phyloP scores from a whole-genome alignment of 2,329 filamentous ascomycete species.

The Trichoderma sp. region DNA sequence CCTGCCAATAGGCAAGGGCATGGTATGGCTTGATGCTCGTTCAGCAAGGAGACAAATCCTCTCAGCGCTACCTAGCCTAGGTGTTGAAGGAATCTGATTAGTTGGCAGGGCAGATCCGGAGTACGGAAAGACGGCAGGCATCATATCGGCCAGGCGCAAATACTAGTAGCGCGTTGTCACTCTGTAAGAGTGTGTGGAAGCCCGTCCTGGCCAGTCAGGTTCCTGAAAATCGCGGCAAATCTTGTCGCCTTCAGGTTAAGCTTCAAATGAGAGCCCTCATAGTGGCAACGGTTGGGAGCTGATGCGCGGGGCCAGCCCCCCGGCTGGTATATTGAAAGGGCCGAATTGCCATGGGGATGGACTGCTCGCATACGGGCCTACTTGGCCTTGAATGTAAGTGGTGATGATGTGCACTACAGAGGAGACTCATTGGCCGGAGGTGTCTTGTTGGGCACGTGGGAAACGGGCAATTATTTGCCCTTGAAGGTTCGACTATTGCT shows the following conservation, averaged over 20 bases:
- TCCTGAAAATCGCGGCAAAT: conserved; percentile 4
- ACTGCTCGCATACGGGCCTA: conserved; percentile 13
- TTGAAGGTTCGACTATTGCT: neutral
- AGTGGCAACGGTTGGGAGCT: neutral
- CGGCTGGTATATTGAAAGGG: conserved; percentile 11
- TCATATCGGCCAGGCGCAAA: neutral
- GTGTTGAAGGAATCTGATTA: neutral
- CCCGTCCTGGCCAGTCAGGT: neutral
- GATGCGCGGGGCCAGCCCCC: conserved; percentile 8
- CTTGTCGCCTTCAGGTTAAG: neutral
- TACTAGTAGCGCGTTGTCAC: neutral
- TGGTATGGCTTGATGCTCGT: neutral
- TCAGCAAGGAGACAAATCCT: neutral
- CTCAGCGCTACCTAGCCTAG: neutral
- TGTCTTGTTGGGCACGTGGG: neutral
- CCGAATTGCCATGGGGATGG: conserved; percentile 13
- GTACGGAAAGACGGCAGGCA: conserved; percentile 6
- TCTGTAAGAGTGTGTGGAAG: neutral
- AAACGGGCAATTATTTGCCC: neutral
- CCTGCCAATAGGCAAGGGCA: neutral
- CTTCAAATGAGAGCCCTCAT: neutral
- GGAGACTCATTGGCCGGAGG: neutral
- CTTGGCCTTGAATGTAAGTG: neutral
- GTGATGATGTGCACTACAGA: neutral
- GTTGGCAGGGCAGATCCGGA: conserved; percentile 3